phyloP scores from a whole-genome alignment of 176 grass and related monocot genomes.

The Puya raimondii region DNA sequence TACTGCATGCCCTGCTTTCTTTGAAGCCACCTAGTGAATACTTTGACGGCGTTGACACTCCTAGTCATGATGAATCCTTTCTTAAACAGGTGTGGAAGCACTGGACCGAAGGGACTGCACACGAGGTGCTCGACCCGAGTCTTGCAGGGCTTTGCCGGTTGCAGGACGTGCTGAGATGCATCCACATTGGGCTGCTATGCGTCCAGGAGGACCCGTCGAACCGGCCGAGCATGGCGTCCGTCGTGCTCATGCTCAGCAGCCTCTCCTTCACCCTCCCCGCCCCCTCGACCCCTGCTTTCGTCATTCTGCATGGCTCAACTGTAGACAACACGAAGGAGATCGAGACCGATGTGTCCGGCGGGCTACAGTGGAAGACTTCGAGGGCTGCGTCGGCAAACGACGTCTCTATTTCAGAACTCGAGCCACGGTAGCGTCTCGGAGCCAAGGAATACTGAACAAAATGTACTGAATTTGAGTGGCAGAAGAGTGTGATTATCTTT shows the following conservation, averaged over 20 bases:
- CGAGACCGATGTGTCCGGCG: background rate
- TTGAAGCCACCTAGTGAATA: background rate
- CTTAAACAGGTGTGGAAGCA: constrained; percentile 44
- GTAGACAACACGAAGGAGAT: background rate
- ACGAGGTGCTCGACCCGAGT: constrained; percentile 30
- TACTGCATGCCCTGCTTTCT: background rate
- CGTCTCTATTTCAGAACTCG: background rate
- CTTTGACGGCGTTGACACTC: background rate
- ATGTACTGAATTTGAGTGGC: background rate
- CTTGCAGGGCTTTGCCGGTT: constrained; percentile 4
- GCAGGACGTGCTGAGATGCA: constrained; percentile 29
- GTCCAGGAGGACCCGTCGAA: constrained; percentile 29
- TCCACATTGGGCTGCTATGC: constrained; percentile 43
- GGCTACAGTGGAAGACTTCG: background rate
- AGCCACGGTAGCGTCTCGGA: background rate
- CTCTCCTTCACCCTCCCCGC: constrained; percentile 27
- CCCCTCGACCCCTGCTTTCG: constrained; percentile 26
- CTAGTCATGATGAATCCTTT: background rate
- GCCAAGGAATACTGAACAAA: background rate
- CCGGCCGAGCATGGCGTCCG: constrained; percentile 29
- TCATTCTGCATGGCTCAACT: background rate
- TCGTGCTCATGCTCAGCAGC: constrained; percentile 44
- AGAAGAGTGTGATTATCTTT: background rate
- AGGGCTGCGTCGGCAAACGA: background rate
- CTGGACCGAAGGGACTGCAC: constrained; percentile 34